These are phyloP conservation scores for Tolypocladium guangdongense DNA, from an alignment of 2,329 filamentous ascomycete species.

Conservation along the genomic window DNA sequence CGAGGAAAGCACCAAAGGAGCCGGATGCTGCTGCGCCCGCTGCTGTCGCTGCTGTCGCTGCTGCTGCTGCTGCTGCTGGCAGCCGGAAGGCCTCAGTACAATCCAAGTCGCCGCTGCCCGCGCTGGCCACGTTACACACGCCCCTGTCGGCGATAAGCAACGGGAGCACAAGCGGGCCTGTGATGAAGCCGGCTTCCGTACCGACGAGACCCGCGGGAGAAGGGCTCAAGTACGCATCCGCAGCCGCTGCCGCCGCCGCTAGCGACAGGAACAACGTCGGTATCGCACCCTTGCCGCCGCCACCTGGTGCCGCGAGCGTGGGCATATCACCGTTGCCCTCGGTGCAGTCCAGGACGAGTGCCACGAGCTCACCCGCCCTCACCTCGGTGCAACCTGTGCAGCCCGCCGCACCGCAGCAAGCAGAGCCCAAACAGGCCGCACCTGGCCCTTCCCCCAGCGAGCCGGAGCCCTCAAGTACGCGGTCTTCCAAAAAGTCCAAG, in stretches of 20 bases:
- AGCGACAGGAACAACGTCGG: constrained; percentile 81
- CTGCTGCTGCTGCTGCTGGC: constrained; percentile 32
- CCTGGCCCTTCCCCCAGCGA: constrained; percentile 15
- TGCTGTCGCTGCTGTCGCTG: neutral
- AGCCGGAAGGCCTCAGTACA: constrained; percentile 73
- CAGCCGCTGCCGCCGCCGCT: constrained; percentile 84
- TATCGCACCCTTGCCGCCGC: constrained; percentile 86
- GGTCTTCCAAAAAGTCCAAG: constrained; percentile 29
- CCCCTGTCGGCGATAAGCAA: constrained; percentile 53
- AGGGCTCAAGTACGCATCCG: constrained; percentile 91
- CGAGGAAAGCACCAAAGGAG: constrained; percentile 51
- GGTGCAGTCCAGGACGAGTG: constrained; percentile 42
- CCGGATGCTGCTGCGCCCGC: constrained; percentile 27
- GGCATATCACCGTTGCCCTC: constrained; percentile 38
- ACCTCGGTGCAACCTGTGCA: constrained; percentile 34
- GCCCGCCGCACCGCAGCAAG: constrained; percentile 17
- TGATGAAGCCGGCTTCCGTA: constrained; percentile 87
- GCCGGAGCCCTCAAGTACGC: constrained; percentile 15
- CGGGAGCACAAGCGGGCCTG: constrained; percentile 39
- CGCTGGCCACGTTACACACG: constrained; percentile 78
- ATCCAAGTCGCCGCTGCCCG: constrained; percentile 88
- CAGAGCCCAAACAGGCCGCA: constrained; percentile 22
- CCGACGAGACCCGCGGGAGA: constrained; percentile 80
- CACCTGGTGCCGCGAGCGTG: constrained; percentile 49
- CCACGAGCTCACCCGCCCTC: constrained; percentile 42